Evolutionary conservation across 768 basidiomycete genomes (phyloP), one percentile per base, ranked within the genome.

Genomic region (Tulasnella sp.): DNA sequence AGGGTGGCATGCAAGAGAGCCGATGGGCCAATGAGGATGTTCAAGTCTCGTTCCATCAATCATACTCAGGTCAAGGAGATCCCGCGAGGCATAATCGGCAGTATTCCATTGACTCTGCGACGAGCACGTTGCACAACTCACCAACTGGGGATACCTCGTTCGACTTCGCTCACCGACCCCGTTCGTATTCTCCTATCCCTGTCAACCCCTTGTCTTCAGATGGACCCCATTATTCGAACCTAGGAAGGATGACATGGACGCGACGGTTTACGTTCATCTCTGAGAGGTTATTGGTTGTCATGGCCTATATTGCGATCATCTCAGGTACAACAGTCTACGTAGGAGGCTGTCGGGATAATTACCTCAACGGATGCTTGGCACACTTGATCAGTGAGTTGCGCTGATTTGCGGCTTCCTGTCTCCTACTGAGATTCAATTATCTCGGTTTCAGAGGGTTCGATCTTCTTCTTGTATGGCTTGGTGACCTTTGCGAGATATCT

Each of bases 401-500:
- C 25, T 15, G 27, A 52, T 54, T 43, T 62, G 19, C 19, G n/a
- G 0, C 5, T 42, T 19, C 24, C 17, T 24, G 21, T 21, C 56
- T 17, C 31, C 29, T 19, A 49, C 4, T 12, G 25, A 31, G 2
- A 49, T 29, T 19, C 2, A 1, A 12, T 12, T 5, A 25, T 25
- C 9, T 15, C 7, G 5, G 24, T 31, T 41, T 21, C 43, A 90
- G 88, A 90, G 79, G 90, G 92, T 21, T 81, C 78, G 30, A 91
- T 96, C 63, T 98, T 98, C 73, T 91, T 91, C 82, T 81, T 79
- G 60, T 97, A 91, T 70, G 94, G 93, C 5, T 71, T 97, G 4
- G 69, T 88, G 51, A 82, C 87, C 0, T 98, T 96, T 69, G 87
- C 82, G n/a, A 85, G 94, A n/a, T 98, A 88, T 73, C 80, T 94